phyloP scores from a whole-genome alignment of 768 basidiomycete genomes.

The Scleroderma citrinum region DNA sequence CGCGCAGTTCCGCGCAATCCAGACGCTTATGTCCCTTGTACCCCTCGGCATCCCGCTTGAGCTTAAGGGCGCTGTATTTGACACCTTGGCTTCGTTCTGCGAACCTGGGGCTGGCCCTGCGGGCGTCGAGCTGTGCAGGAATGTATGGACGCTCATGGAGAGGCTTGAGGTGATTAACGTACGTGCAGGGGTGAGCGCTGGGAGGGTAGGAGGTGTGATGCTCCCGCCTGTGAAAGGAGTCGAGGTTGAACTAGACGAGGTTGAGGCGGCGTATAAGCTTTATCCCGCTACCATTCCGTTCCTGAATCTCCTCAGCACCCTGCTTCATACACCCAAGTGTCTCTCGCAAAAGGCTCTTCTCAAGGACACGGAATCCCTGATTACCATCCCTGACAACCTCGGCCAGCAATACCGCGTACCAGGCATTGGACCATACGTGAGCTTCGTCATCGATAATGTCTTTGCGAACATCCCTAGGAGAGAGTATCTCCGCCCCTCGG shows the following conservation, averaged over 20 bases:
- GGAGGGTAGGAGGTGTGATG: constrained; percentile 22
- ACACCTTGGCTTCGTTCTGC: constrained; percentile 78
- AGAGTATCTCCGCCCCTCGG: constrained; percentile 68
- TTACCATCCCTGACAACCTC: constrained; percentile 74
- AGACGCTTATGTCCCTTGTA: constrained; percentile 71
- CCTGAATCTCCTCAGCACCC: constrained; percentile 70
- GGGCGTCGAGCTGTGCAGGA: constrained; percentile 76
- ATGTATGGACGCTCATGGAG: constrained; percentile 83
- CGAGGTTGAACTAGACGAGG: constrained; percentile 81
- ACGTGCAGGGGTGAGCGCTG: constrained; percentile 37
- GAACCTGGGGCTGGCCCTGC: constrained; percentile 66
- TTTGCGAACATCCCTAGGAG: constrained; percentile 71
- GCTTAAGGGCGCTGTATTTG: constrained; percentile 80
- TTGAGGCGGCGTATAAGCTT: constrained; percentile 69
- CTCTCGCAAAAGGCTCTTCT: constrained; percentile 55
- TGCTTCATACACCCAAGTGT: constrained; percentile 80
- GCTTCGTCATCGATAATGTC: constrained; percentile 89
- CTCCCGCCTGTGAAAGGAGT: constrained; percentile 68
- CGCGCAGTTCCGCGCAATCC: constrained; percentile 74
- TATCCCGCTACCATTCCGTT: constrained; percentile 92
- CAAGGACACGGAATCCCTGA: constrained; percentile 52
- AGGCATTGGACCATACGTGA: constrained; percentile 74
- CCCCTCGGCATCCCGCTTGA: constrained; percentile 83
- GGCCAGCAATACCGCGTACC: constrained; percentile 77
- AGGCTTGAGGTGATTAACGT: constrained; percentile 79